Evolutionary conservation across 495 filamentous ascomycete genomes (phyloP), one percentile per base, ranked within the genome.

Genomic region (Penicillium desertorum): DNA sequence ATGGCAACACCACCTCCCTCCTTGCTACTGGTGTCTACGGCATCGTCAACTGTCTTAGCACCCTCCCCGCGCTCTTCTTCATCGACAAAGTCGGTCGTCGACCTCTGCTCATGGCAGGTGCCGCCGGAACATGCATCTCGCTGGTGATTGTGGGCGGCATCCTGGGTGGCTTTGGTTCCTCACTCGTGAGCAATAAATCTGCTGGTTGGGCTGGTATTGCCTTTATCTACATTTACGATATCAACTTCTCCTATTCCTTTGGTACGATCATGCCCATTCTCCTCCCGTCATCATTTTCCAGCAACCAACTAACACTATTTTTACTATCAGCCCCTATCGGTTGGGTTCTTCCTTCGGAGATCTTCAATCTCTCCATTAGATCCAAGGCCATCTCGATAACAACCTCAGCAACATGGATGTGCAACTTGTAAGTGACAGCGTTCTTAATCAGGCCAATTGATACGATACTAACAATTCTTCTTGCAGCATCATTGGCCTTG

Each of bases 201-300:
- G 87, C 86, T 7, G 90, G 88, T 0, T 94, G 89, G 89, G 89
- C 78, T 4, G 89, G 86, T 7, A 86, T 91, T 17, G 84, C 76
- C 56, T 90, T 92, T 79, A 87, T 94, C 56, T 94, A 88, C 81
- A 79, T 92, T 29, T 94, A 90, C 63, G 87, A 91, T 62, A 74
- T 90, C 42, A 86, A 90, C 65, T 94, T 92, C 64, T 88, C 87
- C 27, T 91, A 75, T 32, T 73, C 73, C 1, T 73, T 72, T 37
- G 73, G 75, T 76, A 54, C 54, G 71, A 47, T n/a, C 9, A 29
- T 5, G 11, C 17, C 45, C 5, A 5, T 12, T n/a, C 10, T 3
- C 7, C 12, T n/a, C 34, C 30, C 61, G 1, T 17, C 12, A 17
- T 7, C 6, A 34, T 45, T 41, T 46, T 47, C 23, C 7, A 11